Evolutionary conservation across 148 eudicot genomes (phyloP).

Genomic region (Cornus florida): DNA sequence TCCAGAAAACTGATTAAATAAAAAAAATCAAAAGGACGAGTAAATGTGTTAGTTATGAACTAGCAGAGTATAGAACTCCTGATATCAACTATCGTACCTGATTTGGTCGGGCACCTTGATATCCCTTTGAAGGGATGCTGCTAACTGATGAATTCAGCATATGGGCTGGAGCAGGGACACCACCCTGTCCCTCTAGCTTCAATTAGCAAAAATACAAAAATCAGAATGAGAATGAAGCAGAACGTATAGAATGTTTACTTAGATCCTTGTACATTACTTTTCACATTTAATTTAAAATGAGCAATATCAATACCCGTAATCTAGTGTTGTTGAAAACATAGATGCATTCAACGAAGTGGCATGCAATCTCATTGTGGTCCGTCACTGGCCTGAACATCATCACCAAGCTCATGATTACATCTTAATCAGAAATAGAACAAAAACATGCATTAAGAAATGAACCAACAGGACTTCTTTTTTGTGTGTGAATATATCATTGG

Average conservation of each 20-base stretch:
- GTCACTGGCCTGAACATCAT: conserved; percentile 63
- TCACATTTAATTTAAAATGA: neutral
- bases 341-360: conserved; percentile 78
- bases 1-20: conserved; percentile 41
- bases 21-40: neutral
- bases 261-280: neutral
- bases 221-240: conserved; percentile 3
- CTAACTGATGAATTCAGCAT: conserved; percentile 33
- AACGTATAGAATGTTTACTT: neutral
- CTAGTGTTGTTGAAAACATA: conserved; percentile 55
- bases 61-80: neutral
- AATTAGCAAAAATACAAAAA: conserved; percentile 13
- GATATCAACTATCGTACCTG: conserved; percentile 39
- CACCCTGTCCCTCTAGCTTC: conserved; percentile 46
- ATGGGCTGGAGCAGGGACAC: conserved; percentile 31
- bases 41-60: neutral
- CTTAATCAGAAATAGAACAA: neutral
- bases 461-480: neutral
- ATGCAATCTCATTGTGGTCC: conserved; percentile 74
- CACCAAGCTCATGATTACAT: neutral
- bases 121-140: conserved; percentile 43
- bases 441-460: conserved; percentile 2
- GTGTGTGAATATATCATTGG: neutral
- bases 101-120: conserved; percentile 55
- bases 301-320: conserved; percentile 45